Evolutionary conservation across 1,139 yeast genomes (phyloP), one percentile per base, ranked within the genome.

Genomic region (Blastobotrys persicus): DNA sequence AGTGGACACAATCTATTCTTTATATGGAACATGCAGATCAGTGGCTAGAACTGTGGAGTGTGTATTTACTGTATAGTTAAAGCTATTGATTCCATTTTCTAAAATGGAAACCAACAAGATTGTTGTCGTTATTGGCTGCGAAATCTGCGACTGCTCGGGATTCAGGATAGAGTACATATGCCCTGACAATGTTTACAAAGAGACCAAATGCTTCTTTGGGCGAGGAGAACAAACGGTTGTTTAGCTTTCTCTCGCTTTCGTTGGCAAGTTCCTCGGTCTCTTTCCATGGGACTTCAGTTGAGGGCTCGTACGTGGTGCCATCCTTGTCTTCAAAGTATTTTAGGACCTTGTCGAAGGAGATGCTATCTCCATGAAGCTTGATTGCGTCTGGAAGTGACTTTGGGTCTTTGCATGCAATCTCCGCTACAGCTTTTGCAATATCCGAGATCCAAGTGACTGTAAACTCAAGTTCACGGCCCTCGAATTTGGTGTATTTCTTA

Each of bases 401-500:
- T 23, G 28, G 28, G 28, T 23, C 28, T 9, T 23, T 23, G 28
- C 9, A 23, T 23, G 28, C 28, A 23, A 23, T 23, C 13, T 75
- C 50, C 4, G 78, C 81, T 38, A 79, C 64, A 2, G 68, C 58
- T 31, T 70, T 69, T 14, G 81, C 86, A 48, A 81, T 62, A 62
- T 83, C 86, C 12, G 55, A 56, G 14, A 72, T 56, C 35, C 62
- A 70, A 2, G 79, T 64, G 47, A 72, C 60, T 18, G 70, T 62
- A 45, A 77, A 55, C 51, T 60, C 56, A 31, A 62, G 54, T 50
- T 69, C 63, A 20, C 73, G 73, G 48, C 72, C 73, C n/a, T 81
- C 84, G 42, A 68, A 61, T 46, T 74, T 64, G 19, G 69, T 68
- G 42, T 73, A 73, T 3, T 69, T 63, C 14, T 70, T 73, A 13